Evolutionary conservation across 257 asterid species (phyloP).

Genomic region (Petunia secreta): DNA sequence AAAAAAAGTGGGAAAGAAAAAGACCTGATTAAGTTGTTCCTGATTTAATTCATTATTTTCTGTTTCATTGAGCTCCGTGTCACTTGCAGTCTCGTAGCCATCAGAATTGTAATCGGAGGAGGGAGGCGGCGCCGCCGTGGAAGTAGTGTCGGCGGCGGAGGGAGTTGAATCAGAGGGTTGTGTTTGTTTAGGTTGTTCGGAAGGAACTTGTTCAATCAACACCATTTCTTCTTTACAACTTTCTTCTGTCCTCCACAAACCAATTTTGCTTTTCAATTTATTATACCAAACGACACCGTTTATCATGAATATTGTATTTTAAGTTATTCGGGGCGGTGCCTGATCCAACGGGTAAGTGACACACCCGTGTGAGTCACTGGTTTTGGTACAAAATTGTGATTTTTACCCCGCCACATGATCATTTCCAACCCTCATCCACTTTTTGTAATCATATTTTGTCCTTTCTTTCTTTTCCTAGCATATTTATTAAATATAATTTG

Average conservation of each 20-base stretch:
- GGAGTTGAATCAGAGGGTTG: background rate
- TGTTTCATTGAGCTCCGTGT: constrained; percentile 60
- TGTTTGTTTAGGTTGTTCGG: background rate
- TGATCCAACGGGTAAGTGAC: too few relatives aligned
- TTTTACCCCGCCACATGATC: too few relatives aligned
- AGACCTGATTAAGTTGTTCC: constrained; percentile 15
- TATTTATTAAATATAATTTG: too few relatives aligned
- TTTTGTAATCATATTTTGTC: too few relatives aligned
- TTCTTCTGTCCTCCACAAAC: background rate
- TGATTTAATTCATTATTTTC: constrained; percentile 25
- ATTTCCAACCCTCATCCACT: too few relatives aligned
- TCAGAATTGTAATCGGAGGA: constrained; percentile 63
- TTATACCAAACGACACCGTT: too few relatives aligned
- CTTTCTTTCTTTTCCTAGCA: too few relatives aligned
- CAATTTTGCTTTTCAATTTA: too few relatives aligned
- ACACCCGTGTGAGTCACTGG: too few relatives aligned
- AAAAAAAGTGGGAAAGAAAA: background rate
- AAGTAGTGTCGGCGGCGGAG: background rate
- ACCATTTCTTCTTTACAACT: constrained; percentile 42
- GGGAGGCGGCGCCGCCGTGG: constrained; percentile 29
- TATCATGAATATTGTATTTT: too few relatives aligned
- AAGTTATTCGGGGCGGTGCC: too few relatives aligned
- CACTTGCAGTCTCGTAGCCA: constrained; percentile 97
- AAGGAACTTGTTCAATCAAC: constrained; percentile 45
- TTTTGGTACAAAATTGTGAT: too few relatives aligned